Conservation (phyloP, 2,329 filamentous ascomycete species). For the Macroventuria anomochaeta region DNA sequence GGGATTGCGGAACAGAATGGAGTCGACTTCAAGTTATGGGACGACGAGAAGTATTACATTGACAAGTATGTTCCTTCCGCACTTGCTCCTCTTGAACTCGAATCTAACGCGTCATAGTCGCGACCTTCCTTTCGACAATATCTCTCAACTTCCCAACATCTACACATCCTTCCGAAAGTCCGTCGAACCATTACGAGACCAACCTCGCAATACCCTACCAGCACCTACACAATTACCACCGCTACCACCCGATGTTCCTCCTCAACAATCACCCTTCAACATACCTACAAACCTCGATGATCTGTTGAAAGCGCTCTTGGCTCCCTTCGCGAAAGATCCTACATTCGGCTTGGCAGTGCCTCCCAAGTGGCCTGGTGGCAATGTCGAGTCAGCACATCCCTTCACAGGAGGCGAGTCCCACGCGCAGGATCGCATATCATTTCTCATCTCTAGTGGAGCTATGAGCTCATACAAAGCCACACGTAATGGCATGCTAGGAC, state of each 20-base stretch:
- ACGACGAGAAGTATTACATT: constrained; percentile 79
- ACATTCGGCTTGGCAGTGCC: constrained; percentile 57
- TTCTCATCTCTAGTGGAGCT: constrained; percentile 66
- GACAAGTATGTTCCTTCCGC: constrained; percentile 68
- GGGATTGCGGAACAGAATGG: constrained; percentile 59
- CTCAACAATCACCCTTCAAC: constrained; percentile 67
- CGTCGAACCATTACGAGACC: constrained; percentile 72
- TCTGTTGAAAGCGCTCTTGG: constrained; percentile 62
- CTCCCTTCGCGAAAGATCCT: constrained; percentile 60
- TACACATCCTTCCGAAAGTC: constrained; percentile 78
- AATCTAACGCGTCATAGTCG: constrained; percentile 56
- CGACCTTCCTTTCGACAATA: constrained; percentile 65
- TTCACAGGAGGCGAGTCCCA: constrained; percentile 71
- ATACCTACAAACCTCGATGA: constrained; percentile 64
- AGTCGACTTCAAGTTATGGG: constrained; percentile 69
- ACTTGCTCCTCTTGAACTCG: not conserved
- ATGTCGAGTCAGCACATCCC: constrained; percentile 66
- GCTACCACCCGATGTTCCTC: constrained; percentile 63
- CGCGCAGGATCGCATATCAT: constrained; percentile 64
- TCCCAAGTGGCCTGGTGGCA: constrained; percentile 59
- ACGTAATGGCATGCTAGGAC: constrained; percentile 72
- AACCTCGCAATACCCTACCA: constrained; percentile 65
- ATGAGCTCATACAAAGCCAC: constrained; percentile 72
- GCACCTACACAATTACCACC: constrained; percentile 64
- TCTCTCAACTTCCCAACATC: constrained; percentile 71